Conservation (phyloP, 768 basidiomycete genomes). For the Russula sp. region DNA sequence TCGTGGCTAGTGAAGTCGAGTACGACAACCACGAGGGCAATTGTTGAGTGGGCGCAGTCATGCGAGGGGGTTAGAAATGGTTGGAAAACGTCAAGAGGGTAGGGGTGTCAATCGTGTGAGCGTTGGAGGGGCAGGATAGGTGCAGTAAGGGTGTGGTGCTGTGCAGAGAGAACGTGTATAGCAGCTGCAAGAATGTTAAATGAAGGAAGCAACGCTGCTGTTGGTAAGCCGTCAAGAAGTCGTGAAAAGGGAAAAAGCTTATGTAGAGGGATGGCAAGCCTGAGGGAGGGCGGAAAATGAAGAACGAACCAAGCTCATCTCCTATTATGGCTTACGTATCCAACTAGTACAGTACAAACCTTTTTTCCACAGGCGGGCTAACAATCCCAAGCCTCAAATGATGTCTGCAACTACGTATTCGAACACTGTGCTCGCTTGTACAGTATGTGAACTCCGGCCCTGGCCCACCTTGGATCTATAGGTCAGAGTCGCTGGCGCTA, state of each 20-base stretch:
- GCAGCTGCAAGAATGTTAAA: slow-evolving; percentile 1
- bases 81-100: neutral
- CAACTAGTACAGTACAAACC: too few relatives aligned
- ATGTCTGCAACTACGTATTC: too few relatives aligned
- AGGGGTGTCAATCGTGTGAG: too few relatives aligned
- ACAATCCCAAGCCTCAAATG: too few relatives aligned
- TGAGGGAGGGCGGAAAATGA: neutral
- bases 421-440: too few relatives aligned
- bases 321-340: too few relatives aligned
- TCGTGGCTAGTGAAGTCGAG: slow-evolving; percentile 44
- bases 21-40: slow-evolving; percentile 71
- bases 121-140: slow-evolving; percentile 15
- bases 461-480: too few relatives aligned
- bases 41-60: slow-evolving; percentile 59
- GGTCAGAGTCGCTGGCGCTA: too few relatives aligned
- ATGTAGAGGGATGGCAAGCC: neutral
- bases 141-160: neutral
- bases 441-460: too few relatives aligned
- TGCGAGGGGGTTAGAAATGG: slow-evolving; percentile 24
- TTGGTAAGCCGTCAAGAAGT: neutral
- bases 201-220: neutral
- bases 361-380: too few relatives aligned
- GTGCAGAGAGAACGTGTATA: slow-evolving; percentile 20
- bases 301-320: neutral
- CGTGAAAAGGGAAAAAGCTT: neutral